Evolutionary conservation across 148 eudicot species (phyloP), one percentile per base, ranked within the genome.

Genomic region (Dianthus caryophyllus): DNA sequence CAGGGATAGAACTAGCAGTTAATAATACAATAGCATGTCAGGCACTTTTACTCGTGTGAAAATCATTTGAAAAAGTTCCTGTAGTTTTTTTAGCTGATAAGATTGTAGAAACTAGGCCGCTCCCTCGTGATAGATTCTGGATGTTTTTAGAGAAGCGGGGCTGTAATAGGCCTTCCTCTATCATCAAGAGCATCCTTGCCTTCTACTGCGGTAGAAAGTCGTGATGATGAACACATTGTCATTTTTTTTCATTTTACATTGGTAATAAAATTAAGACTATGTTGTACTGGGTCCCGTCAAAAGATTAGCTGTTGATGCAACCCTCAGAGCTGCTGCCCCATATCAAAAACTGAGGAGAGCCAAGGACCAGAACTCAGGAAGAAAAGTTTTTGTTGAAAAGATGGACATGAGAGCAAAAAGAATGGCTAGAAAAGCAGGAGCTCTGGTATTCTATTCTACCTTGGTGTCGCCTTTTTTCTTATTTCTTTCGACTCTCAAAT

Each of bases 391-490:
- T 77, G 99, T 94, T 1, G 99, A 94, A 82, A 90, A 94, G 77
- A 82, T 81, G 8, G 97, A 94, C 83, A 94, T 94, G 97, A 84
- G 99, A 76, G 93, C 97, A 43, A 94, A 94, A 84, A 75, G 99
- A 78, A 90, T 94, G 99, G 99, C 99, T 47, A 84, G 99, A 31
- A 94, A 94, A 88, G 99, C 99, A 52, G 99, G 99, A 76, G 99
- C 99, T 16, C 76, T 94, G 97, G 99, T 94, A 94, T 21, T 14
- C 4, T n/a, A 30, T 50, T 50, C 61, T 44, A 31, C 57, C 67
- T 58, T 17, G 58, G 30, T 13, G 29, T 50, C 66, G 39, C 66
- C 16, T 62, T 13, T 33, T 61, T 59, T 39, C 52, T 26, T 51
- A 24, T 48, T n/a, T 4, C 56, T 9, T 14, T 15, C 17, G 13